Base-by-base conservation (phyloP, 164 flowering plant species). In the Umbellularia californica region DNA sequence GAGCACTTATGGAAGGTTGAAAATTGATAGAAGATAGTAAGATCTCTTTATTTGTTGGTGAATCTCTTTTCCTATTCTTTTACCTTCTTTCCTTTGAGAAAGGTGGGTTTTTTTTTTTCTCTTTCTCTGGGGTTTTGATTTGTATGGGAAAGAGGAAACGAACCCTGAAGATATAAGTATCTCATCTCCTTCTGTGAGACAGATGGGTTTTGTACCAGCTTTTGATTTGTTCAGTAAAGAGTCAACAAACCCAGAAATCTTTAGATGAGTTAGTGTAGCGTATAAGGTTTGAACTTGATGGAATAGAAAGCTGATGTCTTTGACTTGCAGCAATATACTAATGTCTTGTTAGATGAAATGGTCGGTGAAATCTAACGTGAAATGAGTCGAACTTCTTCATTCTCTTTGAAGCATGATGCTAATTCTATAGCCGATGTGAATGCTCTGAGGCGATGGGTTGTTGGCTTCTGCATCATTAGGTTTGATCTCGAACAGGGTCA, bases 401-500 rank as follows among this genome's bases (percentile, higher is more conserved):
- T 90, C 78, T 84, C 92, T 3, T 71, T 84, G 71, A 90, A 85
- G 86, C 71, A 85, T 23, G 95, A 90, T 70, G 75, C 80, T 25
- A 82, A 72, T 74, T 74, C 83, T 50, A 84, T 85, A 76, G 81
- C 88, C 55, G 91, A 94, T 75, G 83, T 80, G 23, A 84, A 87
- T 77, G 82, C 88, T 65, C 79, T 92, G 73, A 85, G 77, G 47
- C 83, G 79, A 83, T 96, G 99, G 98, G 89, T 88, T 41, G 88
- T 88, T 50, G 97, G 94, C 33, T 96, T 96, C 75, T 96, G 98
- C 80, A 82, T 83, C 50, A 94, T 96, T 76, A 85, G 97, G 79
- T 96, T 96, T 78, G 99, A 96, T 82, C 95, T 96, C 10, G 97
- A 96, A 73, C 98, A 89, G 69, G 99, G 99, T 64, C 99, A 96